These are phyloP conservation scores for Entomortierella lignicola DNA, from an alignment of 192 early-diverging fungal genomes.

Conservation along the genomic window DNA sequence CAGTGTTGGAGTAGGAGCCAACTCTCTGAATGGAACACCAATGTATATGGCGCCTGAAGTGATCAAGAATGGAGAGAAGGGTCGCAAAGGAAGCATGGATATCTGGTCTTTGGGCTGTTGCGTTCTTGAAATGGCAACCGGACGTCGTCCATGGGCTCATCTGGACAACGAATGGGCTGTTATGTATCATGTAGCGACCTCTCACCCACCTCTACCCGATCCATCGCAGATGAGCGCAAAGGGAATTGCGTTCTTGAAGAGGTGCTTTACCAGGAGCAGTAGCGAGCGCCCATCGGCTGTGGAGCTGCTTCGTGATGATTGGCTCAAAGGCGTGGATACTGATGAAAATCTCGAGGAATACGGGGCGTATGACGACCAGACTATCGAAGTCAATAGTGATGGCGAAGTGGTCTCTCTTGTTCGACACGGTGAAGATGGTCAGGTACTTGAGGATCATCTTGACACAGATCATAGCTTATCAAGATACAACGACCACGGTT, in stretches of 20 bases:
- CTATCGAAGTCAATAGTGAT: slow-evolving; percentile 14
- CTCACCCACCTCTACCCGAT: slow-evolving; percentile 82
- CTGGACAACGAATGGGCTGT: slow-evolving; percentile 95
- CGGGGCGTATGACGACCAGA: slow-evolving; percentile 7
- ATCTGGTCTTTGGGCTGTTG: slow-evolving; percentile 95
- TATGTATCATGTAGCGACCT: slow-evolving; percentile 89
- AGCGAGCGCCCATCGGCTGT: slow-evolving; percentile 76
- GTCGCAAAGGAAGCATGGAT: slow-evolving; percentile 86
- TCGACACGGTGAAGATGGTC: neutral
- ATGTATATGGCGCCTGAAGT: slow-evolving; percentile 85
- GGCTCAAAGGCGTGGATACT: slow-evolving; percentile 66
- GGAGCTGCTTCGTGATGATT: slow-evolving; percentile 79
- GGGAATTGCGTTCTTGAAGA: slow-evolving; percentile 80
- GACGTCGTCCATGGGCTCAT: slow-evolving; percentile 87
- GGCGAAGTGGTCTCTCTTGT: neutral
- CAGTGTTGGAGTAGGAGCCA: slow-evolving; percentile 64
- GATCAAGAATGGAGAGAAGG: slow-evolving; percentile 80
- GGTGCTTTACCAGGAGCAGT: slow-evolving; percentile 82
- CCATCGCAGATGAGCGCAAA: slow-evolving; percentile 69
- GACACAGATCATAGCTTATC: neutral
- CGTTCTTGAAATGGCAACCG: slow-evolving; percentile 91
- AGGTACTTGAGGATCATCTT: neutral
- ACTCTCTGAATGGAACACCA: slow-evolving; percentile 69
- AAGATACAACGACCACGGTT: neutral
- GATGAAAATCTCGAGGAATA: slow-evolving; percentile 26